Evolutionary conservation across 2,329 filamentous ascomycete genomes (phyloP).

Genomic region (Pestalotiopsis sp.): DNA sequence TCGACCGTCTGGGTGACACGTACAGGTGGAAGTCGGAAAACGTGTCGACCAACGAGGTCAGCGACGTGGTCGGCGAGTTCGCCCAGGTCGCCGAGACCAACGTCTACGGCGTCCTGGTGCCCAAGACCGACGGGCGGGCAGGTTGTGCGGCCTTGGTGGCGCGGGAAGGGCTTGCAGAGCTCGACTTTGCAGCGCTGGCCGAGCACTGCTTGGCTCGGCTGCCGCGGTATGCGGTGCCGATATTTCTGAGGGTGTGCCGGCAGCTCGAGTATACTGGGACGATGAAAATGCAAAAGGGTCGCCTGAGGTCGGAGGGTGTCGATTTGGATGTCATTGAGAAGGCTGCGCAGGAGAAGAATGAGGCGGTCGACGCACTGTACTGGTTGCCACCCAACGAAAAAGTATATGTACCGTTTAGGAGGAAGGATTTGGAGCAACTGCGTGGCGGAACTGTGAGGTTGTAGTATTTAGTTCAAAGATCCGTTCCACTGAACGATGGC

Average conservation of each 20-base stretch:
- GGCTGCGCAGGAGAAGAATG: slow-evolving; percentile 32
- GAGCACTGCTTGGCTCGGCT: slow-evolving; percentile 36
- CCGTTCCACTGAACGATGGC: background rate
- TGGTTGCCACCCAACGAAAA: slow-evolving; percentile 37
- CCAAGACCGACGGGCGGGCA: slow-evolving; percentile 44
- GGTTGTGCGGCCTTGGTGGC: slow-evolving; percentile 43
- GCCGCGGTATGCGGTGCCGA: slow-evolving; percentile 46
- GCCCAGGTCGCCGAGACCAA: slow-evolving; percentile 42
- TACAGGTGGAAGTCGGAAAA: slow-evolving; percentile 65
- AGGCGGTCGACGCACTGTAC: slow-evolving; percentile 31
- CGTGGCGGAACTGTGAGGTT: background rate
- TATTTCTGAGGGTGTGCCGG: slow-evolving; percentile 41
- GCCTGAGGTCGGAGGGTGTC: slow-evolving; percentile 42
- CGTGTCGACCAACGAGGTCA: slow-evolving; percentile 46
- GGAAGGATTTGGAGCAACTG: slow-evolving; percentile 1
- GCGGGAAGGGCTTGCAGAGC: slow-evolving; percentile 26
- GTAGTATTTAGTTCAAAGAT: background rate
- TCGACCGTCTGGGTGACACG: slow-evolving; percentile 71
- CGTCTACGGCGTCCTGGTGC: slow-evolving; percentile 44
- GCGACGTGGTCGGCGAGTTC: slow-evolving; percentile 39
- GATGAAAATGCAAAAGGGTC: slow-evolving; percentile 45
- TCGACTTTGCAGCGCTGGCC: slow-evolving; percentile 34
- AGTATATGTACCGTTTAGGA: slow-evolving; percentile 37
- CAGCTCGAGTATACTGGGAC: slow-evolving; percentile 45
- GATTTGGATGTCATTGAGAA: slow-evolving; percentile 36